Conservation (phyloP, 768 basidiomycete genomes). For the Amanita thiersii region DNA sequence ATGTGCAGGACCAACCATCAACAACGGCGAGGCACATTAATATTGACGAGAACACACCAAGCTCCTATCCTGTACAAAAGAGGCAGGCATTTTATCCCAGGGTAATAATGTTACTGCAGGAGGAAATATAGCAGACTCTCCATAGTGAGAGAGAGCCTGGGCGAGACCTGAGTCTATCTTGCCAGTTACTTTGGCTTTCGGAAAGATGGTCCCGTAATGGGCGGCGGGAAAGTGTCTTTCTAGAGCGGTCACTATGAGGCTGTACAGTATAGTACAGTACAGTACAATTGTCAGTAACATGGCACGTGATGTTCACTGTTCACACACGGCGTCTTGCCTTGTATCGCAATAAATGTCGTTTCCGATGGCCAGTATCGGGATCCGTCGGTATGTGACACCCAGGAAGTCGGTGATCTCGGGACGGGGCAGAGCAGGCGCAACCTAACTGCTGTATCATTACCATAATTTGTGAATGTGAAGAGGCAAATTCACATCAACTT, state of each 20-base stretch:
- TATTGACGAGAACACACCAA: constrained; percentile 22
- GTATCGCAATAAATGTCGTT: constrained; percentile 58
- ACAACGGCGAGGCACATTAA: too few species aligned
- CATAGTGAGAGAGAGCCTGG: constrained; percentile 36
- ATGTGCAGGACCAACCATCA: neutral
- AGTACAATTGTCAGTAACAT: neutral
- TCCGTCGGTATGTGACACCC: constrained; percentile 48
- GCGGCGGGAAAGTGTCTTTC: constrained; percentile 48
- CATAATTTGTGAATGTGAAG: neutral
- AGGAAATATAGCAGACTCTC: constrained; percentile 34
- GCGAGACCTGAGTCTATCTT: constrained; percentile 37
- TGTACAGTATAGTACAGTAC: constrained; percentile 10
- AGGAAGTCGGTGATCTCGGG: constrained; percentile 45
- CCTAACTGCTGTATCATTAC: constrained; percentile 18
- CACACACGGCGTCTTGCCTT: constrained; percentile 15
- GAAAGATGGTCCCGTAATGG: constrained; percentile 42
- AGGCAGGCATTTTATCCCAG: constrained; percentile 36
- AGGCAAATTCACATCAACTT: constrained; percentile 33
- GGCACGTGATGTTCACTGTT: neutral
- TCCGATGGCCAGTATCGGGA: constrained; percentile 53
- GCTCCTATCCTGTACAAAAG: constrained; percentile 42
- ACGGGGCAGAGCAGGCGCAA: constrained; percentile 41
- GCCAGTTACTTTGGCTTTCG: constrained; percentile 30
- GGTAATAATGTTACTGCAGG: constrained; percentile 32
- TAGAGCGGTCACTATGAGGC: constrained; percentile 40